phyloP scores from a whole-genome alignment of 2,329 filamentous ascomycete genomes.

The Sporothrix pallida region DNA sequence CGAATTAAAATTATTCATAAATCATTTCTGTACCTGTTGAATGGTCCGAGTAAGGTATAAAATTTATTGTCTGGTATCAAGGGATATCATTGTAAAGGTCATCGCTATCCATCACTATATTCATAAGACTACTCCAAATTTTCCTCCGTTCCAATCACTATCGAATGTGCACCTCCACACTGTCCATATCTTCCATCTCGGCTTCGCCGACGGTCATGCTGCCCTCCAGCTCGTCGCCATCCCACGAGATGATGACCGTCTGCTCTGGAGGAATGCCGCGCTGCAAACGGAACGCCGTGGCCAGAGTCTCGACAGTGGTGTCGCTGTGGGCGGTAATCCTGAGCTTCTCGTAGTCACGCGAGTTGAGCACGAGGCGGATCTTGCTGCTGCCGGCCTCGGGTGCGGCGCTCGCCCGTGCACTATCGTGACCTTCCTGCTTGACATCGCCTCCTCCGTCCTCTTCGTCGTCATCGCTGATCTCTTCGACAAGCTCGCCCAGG shows the following conservation, averaged over 20 bases:
- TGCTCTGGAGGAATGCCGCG: slow-evolving; percentile 58
- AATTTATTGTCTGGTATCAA: background rate
- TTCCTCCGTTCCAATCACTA: slow-evolving; percentile 39
- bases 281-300: slow-evolving; percentile 64
- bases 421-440: background rate
- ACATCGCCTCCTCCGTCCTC: slow-evolving; percentile 13
- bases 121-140: background rate
- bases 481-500: slow-evolving; percentile 47
- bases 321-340: slow-evolving; percentile 58
- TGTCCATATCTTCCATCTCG: slow-evolving; percentile 76
- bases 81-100: slow-evolving; percentile 25
- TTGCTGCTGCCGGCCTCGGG: slow-evolving; percentile 36
- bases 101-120: background rate
- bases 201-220: slow-evolving; percentile 66
- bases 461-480: slow-evolving; percentile 43
- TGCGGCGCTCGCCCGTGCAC: slow-evolving; percentile 34
- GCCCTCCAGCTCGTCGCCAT: slow-evolving; percentile 73
- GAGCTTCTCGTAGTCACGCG: slow-evolving; percentile 56
- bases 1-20: background rate
- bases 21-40: too few relatives aligned
- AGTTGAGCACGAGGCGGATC: slow-evolving; percentile 60
- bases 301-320: slow-evolving; percentile 67
- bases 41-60: too few relatives aligned
- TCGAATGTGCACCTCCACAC: slow-evolving; percentile 74
- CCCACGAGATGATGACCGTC: slow-evolving; percentile 69